Conservation (phyloP, 441 rosid species). For the Gossypium gossypioides region DNA sequence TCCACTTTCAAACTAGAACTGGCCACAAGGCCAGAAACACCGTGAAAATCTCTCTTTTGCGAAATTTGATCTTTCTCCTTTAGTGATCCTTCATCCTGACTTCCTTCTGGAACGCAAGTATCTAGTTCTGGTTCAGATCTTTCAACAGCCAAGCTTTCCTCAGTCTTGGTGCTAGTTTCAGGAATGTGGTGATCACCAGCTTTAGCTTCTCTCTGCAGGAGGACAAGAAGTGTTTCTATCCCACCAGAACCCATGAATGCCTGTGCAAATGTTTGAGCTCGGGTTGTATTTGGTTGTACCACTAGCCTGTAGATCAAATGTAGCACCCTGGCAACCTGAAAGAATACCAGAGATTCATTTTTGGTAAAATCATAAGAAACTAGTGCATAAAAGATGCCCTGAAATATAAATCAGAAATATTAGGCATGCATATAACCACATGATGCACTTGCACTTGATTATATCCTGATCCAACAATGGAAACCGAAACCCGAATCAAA, state of each 20-base stretch:
- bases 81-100: constrained; percentile 32
- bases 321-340: constrained; percentile 83
- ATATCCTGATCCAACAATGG: not conserved
- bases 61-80: constrained; percentile 30
- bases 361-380: constrained; percentile 10
- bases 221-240: constrained; percentile 90
- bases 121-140: constrained; percentile 31
- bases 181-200: constrained; percentile 52
- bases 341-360: constrained; percentile 18
- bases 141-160: constrained; percentile 27
- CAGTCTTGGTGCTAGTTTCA: constrained; percentile 30
- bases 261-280: constrained; percentile 74
- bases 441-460: not conserved
- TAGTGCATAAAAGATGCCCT: not conserved
- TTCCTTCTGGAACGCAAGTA: constrained; percentile 26
- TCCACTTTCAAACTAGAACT: constrained; percentile 38
- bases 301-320: constrained; percentile 84
- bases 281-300: constrained; percentile 83
- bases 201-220: constrained; percentile 92
- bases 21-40: constrained; percentile 27
- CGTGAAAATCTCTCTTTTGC: constrained; percentile 30
- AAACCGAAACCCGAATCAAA: not conserved
- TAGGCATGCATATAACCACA: not conserved
- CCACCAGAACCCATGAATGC: constrained; percentile 84
- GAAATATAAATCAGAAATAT: not conserved